Percentiles rank a stretch among this genome's conserved stretches.
Conservation (phyloP, 1,139 yeast genomes). For the Hansenula anomala region DNA sequence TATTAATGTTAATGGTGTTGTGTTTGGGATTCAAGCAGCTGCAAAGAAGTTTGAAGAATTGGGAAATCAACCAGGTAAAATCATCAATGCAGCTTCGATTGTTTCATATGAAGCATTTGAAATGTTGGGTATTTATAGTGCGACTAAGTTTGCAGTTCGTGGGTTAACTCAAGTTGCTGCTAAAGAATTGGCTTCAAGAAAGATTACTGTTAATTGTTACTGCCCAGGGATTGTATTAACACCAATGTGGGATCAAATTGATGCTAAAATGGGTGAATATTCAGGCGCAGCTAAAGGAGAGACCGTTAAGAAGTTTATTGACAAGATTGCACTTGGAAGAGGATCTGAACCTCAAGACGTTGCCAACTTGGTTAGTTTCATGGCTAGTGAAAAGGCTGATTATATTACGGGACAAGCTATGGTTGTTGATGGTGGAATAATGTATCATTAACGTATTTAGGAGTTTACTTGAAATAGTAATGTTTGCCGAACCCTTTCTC, state of each 20-base stretch:
- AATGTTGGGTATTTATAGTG: slow-evolving; percentile 21
- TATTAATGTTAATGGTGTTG: slow-evolving; percentile 27
- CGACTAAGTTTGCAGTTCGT: slow-evolving; percentile 27
- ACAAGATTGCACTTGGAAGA: slow-evolving; percentile 21
- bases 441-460: slow-evolving; percentile 15
- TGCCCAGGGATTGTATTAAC: slow-evolving; percentile 28
- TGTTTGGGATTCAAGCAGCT: slow-evolving; percentile 30
- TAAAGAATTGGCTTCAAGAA: slow-evolving; percentile 22
- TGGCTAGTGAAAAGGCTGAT: slow-evolving; percentile 35
- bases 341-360: slow-evolving; percentile 24
- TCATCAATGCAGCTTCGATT: slow-evolving; percentile 27
- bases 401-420: slow-evolving; percentile 41
- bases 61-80: slow-evolving; percentile 22
- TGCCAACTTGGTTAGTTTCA: slow-evolving; percentile 25
- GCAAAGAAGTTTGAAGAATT: slow-evolving; percentile 21
- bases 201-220: slow-evolving; percentile 25
- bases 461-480: too few species aligned
- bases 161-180: slow-evolving; percentile 28
- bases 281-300: slow-evolving; percentile 20
- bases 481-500: too few species aligned
- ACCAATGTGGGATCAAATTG: slow-evolving; percentile 26
- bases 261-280: slow-evolving; percentile 17
- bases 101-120: slow-evolving; percentile 21
- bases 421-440: slow-evolving; percentile 38
- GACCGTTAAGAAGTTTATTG: slow-evolving; percentile 16